Evolutionary conservation across 1,284 basidiomycete genomes (phyloP), one percentile per base, ranked within the genome.

Genomic region (Pseudozyma pruni): DNA sequence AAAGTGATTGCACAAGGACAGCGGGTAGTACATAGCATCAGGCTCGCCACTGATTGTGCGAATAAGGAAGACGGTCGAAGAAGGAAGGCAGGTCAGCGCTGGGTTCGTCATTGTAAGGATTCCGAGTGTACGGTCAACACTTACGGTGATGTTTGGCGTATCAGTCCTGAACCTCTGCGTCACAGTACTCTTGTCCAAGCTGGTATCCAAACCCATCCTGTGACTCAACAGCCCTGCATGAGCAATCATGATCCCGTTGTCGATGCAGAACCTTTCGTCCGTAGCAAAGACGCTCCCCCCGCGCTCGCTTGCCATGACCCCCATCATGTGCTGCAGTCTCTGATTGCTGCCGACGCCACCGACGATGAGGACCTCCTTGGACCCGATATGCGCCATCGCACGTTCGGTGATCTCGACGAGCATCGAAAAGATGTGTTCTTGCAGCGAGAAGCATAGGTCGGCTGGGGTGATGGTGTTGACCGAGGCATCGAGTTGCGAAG

Each of bases 181-280:
- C 13, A 76, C 78, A 9, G 78, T 81, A 31, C 71, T 76, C 70
- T 81, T 79, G 17, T 70, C 73, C 33, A 82, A 52, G 14, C 63
- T 66, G 20, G 75, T 80, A 33, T 62, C 56, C 9, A 73, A 40
- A 6, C 95, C 95, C 93, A 96, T 98, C 7, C 96, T 87, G 83
- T 89, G 93, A 58, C 90, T 89, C 34, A 99, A 86, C 43, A 99
- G 85, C 23, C 95, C 95, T 2, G 96, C 96, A 83, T 99, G 96
- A 1, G 96, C 96, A 56, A 99, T 98, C 96, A 99, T 99, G 79
- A 98, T 95, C 3, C 96, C 96, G 79, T 99, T 99, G 84, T 99
- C 96, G 67, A 99, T 98, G 83, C 95, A 98, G 84, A 96, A 98
- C 53, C 93, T 87, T 84, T 98, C 94, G 83, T 99, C 96, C 0